Percentiles rank a stretch among this genome's conserved stretches.
phyloP scores from a whole-genome alignment of 768 basidiomycete genomes.

The Kwoniella dendrophila region DNA sequence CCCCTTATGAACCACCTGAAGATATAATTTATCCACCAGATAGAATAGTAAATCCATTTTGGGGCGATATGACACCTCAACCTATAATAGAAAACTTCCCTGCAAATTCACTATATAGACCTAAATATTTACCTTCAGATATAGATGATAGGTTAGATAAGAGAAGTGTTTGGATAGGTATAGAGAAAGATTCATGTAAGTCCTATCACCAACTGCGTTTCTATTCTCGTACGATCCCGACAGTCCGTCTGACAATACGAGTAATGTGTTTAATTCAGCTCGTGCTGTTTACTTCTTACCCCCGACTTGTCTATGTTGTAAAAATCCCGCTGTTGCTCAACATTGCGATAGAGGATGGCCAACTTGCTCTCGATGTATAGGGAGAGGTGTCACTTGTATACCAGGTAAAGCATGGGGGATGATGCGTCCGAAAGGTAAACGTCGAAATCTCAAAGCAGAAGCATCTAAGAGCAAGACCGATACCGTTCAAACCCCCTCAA shows the following conservation, averaged over 20 bases:
- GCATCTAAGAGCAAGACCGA: constrained; percentile 14
- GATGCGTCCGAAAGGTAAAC: constrained; percentile 29
- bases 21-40: constrained; percentile 36
- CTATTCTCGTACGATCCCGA: no score
- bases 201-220: neutral
- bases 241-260: no score
- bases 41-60: constrained; percentile 30
- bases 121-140: constrained; percentile 34
- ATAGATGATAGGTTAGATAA: constrained; percentile 38
- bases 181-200: constrained; percentile 35
- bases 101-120: constrained; percentile 35
- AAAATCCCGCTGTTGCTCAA: constrained; percentile 25
- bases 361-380: constrained; percentile 33
- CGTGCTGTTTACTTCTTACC: constrained; percentile 40
- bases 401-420: constrained; percentile 23
- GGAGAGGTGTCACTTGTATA: constrained; percentile 18
- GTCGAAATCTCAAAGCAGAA: constrained; percentile 30
- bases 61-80: constrained; percentile 22
- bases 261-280: constrained; percentile 23
- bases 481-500: neutral
- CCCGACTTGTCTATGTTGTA: constrained; percentile 36
- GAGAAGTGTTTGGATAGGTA: constrained; percentile 39
- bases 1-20: constrained; percentile 42
- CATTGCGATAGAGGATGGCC: constrained; percentile 41
- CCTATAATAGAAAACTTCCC: constrained; percentile 36